Conservation (phyloP, 2,329 filamentous ascomycete genomes). For the Colletotrichum truncatum region DNA sequence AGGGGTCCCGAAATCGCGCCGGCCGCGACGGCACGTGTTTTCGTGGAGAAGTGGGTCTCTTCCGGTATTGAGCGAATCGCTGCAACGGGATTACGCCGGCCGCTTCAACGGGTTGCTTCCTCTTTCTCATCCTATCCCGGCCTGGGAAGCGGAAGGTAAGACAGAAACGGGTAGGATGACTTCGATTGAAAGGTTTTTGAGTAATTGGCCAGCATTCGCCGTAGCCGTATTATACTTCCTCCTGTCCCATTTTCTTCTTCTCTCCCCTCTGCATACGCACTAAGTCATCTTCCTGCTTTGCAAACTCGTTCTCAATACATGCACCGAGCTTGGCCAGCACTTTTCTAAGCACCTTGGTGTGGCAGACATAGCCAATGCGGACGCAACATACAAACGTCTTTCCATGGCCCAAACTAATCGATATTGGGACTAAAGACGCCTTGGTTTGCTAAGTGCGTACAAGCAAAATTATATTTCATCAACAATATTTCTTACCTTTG, state of each 20-base stretch:
- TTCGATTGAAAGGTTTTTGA: too few relatives aligned
- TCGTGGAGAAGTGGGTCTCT: slow-evolving; percentile 13
- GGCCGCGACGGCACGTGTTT: slow-evolving; percentile 31
- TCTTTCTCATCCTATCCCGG: too few relatives aligned
- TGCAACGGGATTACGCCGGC: slow-evolving; percentile 7
- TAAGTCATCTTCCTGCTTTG: too few relatives aligned
- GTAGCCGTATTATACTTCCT: background rate
- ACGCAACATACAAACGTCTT: slow-evolving; percentile 79
- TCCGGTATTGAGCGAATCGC: background rate
- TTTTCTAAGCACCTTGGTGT: slow-evolving; percentile 73
- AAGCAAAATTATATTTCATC: slow-evolving; percentile 79
- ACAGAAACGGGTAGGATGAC: too few relatives aligned
- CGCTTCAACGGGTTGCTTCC: background rate
- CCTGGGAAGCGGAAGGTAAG: too few relatives aligned
- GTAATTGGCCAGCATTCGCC: background rate
- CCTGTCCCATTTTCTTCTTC: too few relatives aligned
- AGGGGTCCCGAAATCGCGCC: slow-evolving; percentile 21
- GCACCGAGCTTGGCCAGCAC: slow-evolving; percentile 63
- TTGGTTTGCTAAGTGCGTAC: slow-evolving; percentile 74
- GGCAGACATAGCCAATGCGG: slow-evolving; percentile 78
- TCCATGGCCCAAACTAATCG: slow-evolving; percentile 74
- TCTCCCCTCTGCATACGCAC: too few relatives aligned
- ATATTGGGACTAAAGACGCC: slow-evolving; percentile 79
- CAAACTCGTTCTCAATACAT: slow-evolving; percentile 44
- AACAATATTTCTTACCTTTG: slow-evolving; percentile 67